Evolutionary conservation across 2,329 filamentous ascomycete genomes (phyloP).

Genomic region (Pseudogymnoascus sp.): DNA sequence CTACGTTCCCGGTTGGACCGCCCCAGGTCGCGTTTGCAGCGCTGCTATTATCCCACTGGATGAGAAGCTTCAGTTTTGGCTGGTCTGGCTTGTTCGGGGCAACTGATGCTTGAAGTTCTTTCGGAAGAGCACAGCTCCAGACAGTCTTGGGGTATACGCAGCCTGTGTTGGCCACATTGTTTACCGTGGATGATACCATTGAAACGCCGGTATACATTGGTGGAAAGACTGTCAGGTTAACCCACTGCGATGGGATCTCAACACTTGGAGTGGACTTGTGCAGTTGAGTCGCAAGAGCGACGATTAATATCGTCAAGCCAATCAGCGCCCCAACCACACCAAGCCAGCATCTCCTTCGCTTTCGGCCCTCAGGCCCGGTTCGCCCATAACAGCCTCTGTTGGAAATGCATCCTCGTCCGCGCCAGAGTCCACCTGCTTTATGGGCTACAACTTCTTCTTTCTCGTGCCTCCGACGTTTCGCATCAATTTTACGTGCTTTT

Average conservation of each 20-base stretch:
- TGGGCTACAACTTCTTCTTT: conserved; percentile 56
- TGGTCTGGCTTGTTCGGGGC: conserved; percentile 57
- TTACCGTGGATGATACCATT: conserved; percentile 67
- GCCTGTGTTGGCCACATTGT: conserved; percentile 51
- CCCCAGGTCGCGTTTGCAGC: conserved; percentile 35
- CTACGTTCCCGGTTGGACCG: conserved; percentile 23
- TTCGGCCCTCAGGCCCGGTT: conserved; percentile 53
- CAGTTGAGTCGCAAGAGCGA: conserved; percentile 52
- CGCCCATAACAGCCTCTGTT: conserved; percentile 58
- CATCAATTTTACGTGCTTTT: conserved; percentile 24
- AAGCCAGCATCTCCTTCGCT: conserved; percentile 53
- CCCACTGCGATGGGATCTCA: conserved; percentile 49
- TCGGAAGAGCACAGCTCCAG: conserved; percentile 82
- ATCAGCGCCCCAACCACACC: conserved; percentile 43
- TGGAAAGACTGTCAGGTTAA: conserved; percentile 80
- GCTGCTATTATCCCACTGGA: conserved; percentile 60
- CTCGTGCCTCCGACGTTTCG: conserved; percentile 48
- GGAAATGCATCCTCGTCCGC: conserved; percentile 55
- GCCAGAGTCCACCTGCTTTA: conserved; percentile 54
- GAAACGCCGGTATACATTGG: conserved; percentile 77
- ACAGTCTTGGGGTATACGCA: conserved; percentile 67
- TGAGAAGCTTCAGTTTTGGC: conserved; percentile 74
- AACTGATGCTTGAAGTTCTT: conserved; percentile 61
- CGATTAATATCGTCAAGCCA: conserved; percentile 46
- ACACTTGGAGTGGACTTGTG: conserved; percentile 32